A percentile compares a stretch with the other conserved stretches of the same genome.
phyloP scores from a whole-genome alignment of 805 yeast species.

The Vanderwaltozyma verrucispora region DNA sequence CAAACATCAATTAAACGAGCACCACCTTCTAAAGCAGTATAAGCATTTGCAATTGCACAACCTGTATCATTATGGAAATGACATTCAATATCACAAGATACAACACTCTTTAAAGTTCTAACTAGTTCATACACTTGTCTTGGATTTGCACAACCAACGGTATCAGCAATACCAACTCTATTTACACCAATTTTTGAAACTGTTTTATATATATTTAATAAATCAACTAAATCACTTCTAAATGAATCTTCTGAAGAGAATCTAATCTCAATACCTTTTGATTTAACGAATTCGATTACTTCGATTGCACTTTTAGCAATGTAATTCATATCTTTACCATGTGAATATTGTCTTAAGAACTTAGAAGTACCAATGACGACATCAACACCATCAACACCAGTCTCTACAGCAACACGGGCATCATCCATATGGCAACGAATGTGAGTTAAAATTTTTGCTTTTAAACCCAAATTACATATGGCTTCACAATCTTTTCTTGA shows the following conservation, averaged over 20 bases:
- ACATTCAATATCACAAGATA: conserved; percentile 94
- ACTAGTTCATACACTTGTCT: conserved; percentile 97
- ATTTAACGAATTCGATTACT: conserved; percentile 93
- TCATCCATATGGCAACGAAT: conserved; percentile 99
- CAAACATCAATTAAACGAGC: conserved; percentile 91
- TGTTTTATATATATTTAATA: conserved; percentile 89
- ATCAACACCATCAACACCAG: conserved; percentile 99
- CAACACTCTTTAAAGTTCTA: conserved; percentile 85
- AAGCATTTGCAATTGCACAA: conserved; percentile 97
- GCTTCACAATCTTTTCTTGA: conserved; percentile 92
- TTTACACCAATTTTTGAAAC: conserved; percentile 96
- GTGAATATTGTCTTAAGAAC: conserved; percentile 87
- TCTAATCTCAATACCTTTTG: conserved; percentile 92
- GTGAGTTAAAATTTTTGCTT: conserved; percentile 92
- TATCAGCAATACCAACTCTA: conserved; percentile 98
- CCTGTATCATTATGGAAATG: conserved; percentile 99
- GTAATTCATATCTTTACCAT: conserved; percentile 97
- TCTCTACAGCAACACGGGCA: conserved; percentile 91
- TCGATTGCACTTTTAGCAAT: conserved; percentile 93
- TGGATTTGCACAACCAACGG: conserved; percentile 98
- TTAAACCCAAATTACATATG: conserved; percentile 94
- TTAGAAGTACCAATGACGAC: conserved; percentile 97
- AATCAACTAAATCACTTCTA: conserved; percentile 91
- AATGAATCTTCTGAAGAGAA: conserved; percentile 96
- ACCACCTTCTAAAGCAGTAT: conserved; percentile 96